A percentile compares a stretch with the other conserved stretches of the same genome.
Conservation (phyloP, 2,329 filamentous ascomycete genomes). For the Alternaria triticimaculans region DNA sequence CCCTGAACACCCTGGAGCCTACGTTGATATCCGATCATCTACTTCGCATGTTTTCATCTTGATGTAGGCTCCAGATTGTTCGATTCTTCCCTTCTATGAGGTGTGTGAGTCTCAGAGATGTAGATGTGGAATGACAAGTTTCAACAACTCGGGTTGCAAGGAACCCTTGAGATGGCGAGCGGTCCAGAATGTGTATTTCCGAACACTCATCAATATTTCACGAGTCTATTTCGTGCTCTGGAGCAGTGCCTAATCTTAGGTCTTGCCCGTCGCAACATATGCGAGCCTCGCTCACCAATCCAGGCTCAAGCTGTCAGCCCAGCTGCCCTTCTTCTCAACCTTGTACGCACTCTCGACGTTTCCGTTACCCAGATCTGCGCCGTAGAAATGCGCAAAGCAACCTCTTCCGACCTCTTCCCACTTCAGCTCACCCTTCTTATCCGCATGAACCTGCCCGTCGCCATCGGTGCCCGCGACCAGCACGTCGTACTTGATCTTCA, state of each 20-base stretch:
- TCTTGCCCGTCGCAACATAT: background rate
- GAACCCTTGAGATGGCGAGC: background rate
- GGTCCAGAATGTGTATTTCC: background rate
- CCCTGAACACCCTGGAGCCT: background rate
- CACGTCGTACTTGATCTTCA: conserved; percentile 61
- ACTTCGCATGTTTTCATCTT: background rate
- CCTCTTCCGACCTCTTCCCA: conserved; percentile 61
- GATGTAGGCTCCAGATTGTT: background rate
- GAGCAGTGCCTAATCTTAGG: too few species aligned
- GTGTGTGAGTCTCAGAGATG: background rate
- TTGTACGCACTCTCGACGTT: conserved; percentile 59
- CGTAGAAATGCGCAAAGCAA: conserved; percentile 66
- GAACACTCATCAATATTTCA: background rate
- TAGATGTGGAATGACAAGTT: background rate
- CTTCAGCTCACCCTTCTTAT: conserved; percentile 49
- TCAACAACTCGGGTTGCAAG: too few species aligned
- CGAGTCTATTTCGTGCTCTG: background rate
- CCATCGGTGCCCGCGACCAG: conserved; percentile 43
- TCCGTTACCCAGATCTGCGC: conserved; percentile 59
- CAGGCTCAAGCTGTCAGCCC: conserved; percentile 51
- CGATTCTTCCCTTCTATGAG: background rate
- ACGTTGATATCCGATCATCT: background rate
- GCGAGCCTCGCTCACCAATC: conserved; percentile 37
- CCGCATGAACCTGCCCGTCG: conserved; percentile 29
- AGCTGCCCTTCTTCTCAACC: conserved; percentile 58